These are phyloP conservation scores for Verticillium nubilum DNA, from an alignment of 2,329 filamentous ascomycete species.

Conservation along the genomic window DNA sequence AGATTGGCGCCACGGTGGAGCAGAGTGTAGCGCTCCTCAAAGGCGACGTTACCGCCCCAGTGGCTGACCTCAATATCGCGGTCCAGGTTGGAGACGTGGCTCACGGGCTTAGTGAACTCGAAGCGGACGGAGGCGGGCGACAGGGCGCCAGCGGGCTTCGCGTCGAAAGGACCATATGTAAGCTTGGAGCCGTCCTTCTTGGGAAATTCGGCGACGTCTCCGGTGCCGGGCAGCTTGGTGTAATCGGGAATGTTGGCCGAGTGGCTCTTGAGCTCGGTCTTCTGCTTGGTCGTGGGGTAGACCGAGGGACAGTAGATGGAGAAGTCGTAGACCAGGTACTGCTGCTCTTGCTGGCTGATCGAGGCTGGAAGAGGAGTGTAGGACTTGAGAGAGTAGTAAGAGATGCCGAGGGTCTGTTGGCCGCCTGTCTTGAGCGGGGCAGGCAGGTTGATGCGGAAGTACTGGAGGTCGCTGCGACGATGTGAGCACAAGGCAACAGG, in stretches of 20 bases:
- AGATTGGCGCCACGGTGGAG: slow-evolving; percentile 81
- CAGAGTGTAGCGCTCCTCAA: slow-evolving; percentile 89
- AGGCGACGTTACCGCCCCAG: slow-evolving; percentile 95
- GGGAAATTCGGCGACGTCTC: slow-evolving; percentile 59
- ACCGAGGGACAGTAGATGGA: slow-evolving; percentile 79
- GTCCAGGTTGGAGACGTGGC: slow-evolving; percentile 72
- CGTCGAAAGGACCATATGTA: slow-evolving; percentile 84
- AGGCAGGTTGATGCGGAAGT: slow-evolving; percentile 78
- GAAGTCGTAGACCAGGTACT: slow-evolving; percentile 82
- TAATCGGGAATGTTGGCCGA: slow-evolving; percentile 77
- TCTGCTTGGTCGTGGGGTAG: slow-evolving; percentile 86
- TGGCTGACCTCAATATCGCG: slow-evolving; percentile 93
- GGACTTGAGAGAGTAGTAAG: slow-evolving; percentile 75
- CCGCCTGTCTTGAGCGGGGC: slow-evolving; percentile 67
- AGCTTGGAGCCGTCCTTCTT: slow-evolving; percentile 80
- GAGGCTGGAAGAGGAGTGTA: slow-evolving; percentile 73
- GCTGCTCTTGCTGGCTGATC: slow-evolving; percentile 79
- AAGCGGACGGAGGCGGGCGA: slow-evolving; percentile 78
- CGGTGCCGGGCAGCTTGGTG: slow-evolving; percentile 61
- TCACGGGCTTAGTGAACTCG: slow-evolving; percentile 90
- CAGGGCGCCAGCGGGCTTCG: slow-evolving; percentile 70
- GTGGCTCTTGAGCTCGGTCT: slow-evolving; percentile 92
- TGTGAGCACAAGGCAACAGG: slow-evolving; percentile 7
- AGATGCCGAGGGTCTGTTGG: slow-evolving; percentile 83
- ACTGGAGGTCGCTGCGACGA: slow-evolving; percentile 61